Percentiles rank a stretch among this genome's conserved stretches.
These are phyloP conservation scores for Ottelia alismoides DNA, from an alignment of 106 monocot species.

Conservation along the genomic window DNA sequence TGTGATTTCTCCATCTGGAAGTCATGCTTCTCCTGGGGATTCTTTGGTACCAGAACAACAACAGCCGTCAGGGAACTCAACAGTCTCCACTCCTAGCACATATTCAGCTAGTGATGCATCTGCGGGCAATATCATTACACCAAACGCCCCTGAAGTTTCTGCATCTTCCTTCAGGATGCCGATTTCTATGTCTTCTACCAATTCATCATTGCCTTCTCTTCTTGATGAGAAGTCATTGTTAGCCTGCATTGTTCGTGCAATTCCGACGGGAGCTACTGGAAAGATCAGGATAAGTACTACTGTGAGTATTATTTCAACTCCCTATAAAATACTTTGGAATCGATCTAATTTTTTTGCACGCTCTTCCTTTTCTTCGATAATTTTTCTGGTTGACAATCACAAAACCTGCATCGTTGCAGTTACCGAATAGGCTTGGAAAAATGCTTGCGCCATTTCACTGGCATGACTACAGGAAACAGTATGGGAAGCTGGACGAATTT, in stretches of 20 bases:
- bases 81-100: too few relatives aligned
- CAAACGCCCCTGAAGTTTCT: slow-evolving; percentile 14
- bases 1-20: slow-evolving; percentile 12
- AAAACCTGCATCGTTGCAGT: slow-evolving; percentile 46
- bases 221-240: slow-evolving; percentile 87
- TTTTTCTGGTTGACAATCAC: slow-evolving; percentile 2
- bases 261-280: slow-evolving; percentile 66
- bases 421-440: slow-evolving; percentile 87
- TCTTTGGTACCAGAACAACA: slow-evolving; percentile 18
- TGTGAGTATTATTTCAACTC: slow-evolving; percentile 25
- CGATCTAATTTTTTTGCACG: not conserved
- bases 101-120: slow-evolving; percentile 9
- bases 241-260: slow-evolving; percentile 91
- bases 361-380: not conserved
- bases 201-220: slow-evolving; percentile 28
- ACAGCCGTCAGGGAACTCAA: too few relatives aligned
- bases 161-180: slow-evolving; percentile 7
- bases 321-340: not conserved
- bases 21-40: slow-evolving; percentile 10
- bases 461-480: slow-evolving; percentile 88
- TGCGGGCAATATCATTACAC: slow-evolving; percentile 16
- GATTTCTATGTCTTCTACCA: slow-evolving; percentile 11
- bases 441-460: slow-evolving; percentile 96
- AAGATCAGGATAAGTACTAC: slow-evolving; percentile 80
- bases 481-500: slow-evolving; percentile 95